Base-by-base conservation (phyloP, 2,329 filamentous ascomycete genomes). In the Calonectria ilicicola region DNA sequence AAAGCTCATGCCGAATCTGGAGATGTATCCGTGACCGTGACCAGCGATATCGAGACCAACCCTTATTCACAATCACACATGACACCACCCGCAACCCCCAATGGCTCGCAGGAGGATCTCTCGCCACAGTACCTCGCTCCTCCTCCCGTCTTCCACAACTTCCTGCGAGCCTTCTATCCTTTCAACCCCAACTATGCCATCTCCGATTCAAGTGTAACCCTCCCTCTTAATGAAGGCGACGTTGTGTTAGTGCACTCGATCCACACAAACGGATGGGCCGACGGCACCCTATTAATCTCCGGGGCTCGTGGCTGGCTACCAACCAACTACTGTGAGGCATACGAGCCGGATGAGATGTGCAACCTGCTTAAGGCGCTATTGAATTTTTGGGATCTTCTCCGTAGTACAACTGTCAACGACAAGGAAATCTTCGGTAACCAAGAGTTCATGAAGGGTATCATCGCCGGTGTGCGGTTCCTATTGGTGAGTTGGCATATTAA, bases 231-330 rank as follows among this genome's bases (percentile, higher is more conserved):
- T 77, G 93, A 97, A 81, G 97, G 97, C 72, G 97, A 99, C 80
- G 91, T 99, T 62, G 93, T 99, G 67, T 86, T 99, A 70, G 94
- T 99, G 26, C 97, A 99, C 84, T 98, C 97, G 5, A 94, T 98
- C 77, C 97, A 99, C 84, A 97, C 95, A 73, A 99, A 98, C 86
- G 97, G 97, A 78, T 99, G 97, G 97, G 97, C 97, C 38, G 97
- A 99, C 83, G 97, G 97, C 65, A 99, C 97, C 1, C 87, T 98
- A 47, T 86, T 99, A 73, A 90, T 93, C 27, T 95, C 95, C 3
- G 96, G 96, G 29, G 93, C 94, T 64, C 91, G 97, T 77, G 97
- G 97, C 74, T 99, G 97, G 97, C 87, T 99, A 72, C 97, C 97
- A 3, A 99, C 97, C 10, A 99, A 99, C 84, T 99, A 98, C 83